Evolutionary conservation across 2,329 filamentous ascomycete genomes (phyloP).

Genomic region (Triangularia verruculosa): DNA sequence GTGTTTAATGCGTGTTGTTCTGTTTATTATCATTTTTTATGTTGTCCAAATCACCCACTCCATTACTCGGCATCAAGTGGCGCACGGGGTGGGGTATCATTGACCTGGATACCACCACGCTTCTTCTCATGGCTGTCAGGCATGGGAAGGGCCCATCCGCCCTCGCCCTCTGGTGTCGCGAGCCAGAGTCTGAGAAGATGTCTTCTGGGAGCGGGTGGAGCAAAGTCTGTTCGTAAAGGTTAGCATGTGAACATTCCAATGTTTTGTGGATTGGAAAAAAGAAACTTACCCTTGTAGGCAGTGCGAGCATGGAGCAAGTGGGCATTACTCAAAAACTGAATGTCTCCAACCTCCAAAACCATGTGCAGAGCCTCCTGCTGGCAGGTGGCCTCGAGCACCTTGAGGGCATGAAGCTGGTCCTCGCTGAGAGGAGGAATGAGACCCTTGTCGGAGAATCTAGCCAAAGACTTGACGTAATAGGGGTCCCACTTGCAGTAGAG

Average conservation of each 20-base stretch:
- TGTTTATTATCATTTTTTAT: background rate
- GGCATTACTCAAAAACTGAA: conserved; percentile 79
- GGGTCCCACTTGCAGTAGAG: conserved; percentile 88
- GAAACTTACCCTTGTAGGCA: conserved; percentile 59
- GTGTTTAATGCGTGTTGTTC: background rate
- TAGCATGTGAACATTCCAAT: background rate
- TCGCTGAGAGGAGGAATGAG: conserved; percentile 69
- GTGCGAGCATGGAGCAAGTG: conserved; percentile 81
- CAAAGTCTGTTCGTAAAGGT: conserved; percentile 40
- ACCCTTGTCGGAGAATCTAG: conserved; percentile 69
- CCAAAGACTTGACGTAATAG: conserved; percentile 77
- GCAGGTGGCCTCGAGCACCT: conserved; percentile 74
- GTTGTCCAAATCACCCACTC: background rate
- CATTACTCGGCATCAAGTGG: conserved; percentile 72
- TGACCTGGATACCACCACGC: conserved; percentile 83
- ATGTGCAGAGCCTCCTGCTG: conserved; percentile 73
- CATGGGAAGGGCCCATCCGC: conserved; percentile 82
- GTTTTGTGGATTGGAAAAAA: background rate
- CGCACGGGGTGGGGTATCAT: conserved; percentile 72
- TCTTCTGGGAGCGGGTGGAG: conserved; percentile 65
- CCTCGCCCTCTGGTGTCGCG: conserved; percentile 75
- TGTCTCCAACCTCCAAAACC: conserved; percentile 81
- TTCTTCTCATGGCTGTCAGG: conserved; percentile 80
- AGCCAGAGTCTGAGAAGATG: conserved; percentile 85
- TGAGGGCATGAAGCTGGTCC: conserved; percentile 65